Percentiles rank a stretch among this genome's conserved stretches.
Conservation (phyloP, 495 filamentous ascomycete genomes). For the Penicillium chermesinum region DNA sequence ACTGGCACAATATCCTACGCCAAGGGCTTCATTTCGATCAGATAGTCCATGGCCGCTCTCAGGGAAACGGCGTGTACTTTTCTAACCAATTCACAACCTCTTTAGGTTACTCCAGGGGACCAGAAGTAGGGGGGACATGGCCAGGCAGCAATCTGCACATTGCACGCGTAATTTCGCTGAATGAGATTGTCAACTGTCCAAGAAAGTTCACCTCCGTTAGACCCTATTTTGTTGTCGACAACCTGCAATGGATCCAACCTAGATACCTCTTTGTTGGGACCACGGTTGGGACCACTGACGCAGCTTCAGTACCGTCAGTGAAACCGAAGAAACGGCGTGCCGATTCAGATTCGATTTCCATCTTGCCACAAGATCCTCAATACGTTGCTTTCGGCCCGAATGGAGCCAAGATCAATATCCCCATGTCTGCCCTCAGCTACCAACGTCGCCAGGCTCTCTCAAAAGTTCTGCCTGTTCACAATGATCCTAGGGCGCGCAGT, state of each 20-base stretch:
- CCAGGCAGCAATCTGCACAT: constrained; percentile 58
- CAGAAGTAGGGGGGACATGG: constrained; percentile 42
- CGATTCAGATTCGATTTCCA: no score
- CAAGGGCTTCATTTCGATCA: constrained; percentile 71
- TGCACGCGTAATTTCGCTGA: constrained; percentile 61
- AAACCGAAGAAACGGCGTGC: no score
- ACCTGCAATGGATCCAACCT: constrained; percentile 86
- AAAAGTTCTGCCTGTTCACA: no score
- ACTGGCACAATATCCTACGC: constrained; percentile 91
- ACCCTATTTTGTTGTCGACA: constrained; percentile 67
- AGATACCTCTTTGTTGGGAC: constrained; percentile 71
- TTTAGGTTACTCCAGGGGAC: constrained; percentile 41
- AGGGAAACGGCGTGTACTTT: constrained; percentile 80
- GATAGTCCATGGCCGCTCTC: constrained; percentile 59
- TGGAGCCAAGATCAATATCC: constrained; percentile 37
- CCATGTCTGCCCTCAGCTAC: constrained; percentile 39
- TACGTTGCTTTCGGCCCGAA: constrained; percentile 36
- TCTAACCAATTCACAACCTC: constrained; percentile 54
- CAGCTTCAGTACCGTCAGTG: no score
- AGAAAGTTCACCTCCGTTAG: constrained; percentile 47
- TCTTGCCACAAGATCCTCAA: constrained; percentile 46
- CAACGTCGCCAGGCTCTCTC: not conserved
- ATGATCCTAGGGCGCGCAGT: no score
- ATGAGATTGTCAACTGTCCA: constrained; percentile 81
- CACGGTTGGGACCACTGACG: no score